Evolutionary conservation across 441 rosid species (phyloP).

Genomic region (Bruguiera hainesii): DNA sequence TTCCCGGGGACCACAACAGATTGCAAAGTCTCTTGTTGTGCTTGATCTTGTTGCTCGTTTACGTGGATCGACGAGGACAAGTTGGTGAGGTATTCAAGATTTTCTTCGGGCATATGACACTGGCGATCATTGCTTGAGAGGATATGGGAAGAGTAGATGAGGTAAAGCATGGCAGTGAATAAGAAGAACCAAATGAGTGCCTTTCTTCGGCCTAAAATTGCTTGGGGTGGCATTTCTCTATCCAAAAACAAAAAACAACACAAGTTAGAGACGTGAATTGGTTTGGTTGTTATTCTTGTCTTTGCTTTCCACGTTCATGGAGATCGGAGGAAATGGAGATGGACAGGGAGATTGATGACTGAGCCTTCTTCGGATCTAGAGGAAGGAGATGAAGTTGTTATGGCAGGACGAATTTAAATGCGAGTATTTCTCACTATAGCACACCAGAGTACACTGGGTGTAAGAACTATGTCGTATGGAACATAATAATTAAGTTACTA

Average conservation of each 20-base stretch:
- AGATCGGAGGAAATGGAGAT: constrained; percentile 21
- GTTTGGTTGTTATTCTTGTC: constrained; percentile 10
- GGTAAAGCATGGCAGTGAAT: constrained; percentile 39
- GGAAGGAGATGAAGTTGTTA: neutral
- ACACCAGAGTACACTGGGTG: neutral
- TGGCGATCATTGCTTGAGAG: constrained; percentile 30
- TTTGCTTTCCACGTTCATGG: constrained; percentile 18
- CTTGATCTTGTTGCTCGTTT: constrained; percentile 14
- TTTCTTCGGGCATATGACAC: constrained; percentile 27
- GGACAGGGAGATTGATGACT: constrained; percentile 15
- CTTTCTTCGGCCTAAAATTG: constrained; percentile 25
- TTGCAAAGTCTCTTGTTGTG: constrained; percentile 6
- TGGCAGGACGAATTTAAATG: neutral
- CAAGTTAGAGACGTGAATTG: neutral
- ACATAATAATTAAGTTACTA: too few species aligned
- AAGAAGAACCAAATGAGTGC: constrained; percentile 45
- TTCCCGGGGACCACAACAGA: constrained; percentile 17
- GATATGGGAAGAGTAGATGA: constrained; percentile 51
- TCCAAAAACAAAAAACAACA: neutral
- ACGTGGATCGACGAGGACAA: constrained; percentile 24
- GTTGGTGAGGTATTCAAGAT: constrained; percentile 26
- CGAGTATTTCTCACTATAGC: neutral
- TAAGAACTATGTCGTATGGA: too few species aligned
- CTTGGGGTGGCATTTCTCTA: constrained; percentile 18
- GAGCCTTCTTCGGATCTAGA: constrained; percentile 50